Conservation (phyloP, 306 rosid species). For the Alnus rubra region DNA sequence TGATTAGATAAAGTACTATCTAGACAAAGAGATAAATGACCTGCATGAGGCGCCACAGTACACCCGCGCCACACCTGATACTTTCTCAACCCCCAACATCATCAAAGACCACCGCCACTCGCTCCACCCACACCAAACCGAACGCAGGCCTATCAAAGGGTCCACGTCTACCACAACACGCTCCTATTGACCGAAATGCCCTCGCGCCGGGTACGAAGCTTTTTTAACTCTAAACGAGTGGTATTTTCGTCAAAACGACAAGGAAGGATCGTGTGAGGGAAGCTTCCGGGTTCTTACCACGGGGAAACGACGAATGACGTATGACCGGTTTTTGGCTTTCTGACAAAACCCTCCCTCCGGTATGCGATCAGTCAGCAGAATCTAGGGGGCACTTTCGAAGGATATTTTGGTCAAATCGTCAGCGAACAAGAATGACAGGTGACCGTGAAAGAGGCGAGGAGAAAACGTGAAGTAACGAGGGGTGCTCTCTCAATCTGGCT, state of each 20-base stretch:
- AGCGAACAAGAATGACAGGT: slow-evolving; percentile 21
- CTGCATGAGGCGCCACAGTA: neutral
- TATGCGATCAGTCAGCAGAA: neutral
- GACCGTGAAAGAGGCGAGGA: slow-evolving; percentile 38
- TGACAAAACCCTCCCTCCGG: slow-evolving; percentile 23
- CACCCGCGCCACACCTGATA: slow-evolving; percentile 1
- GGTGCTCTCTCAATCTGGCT: slow-evolving; percentile 22
- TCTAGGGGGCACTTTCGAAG: slow-evolving; percentile 1
- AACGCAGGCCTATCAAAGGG: neutral
- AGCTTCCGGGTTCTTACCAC: slow-evolving; percentile 1
- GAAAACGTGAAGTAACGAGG: slow-evolving; percentile 37
- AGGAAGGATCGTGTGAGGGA: slow-evolving; percentile 3
- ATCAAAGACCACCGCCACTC: neutral
- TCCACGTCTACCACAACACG: neutral
- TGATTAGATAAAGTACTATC: neutral
- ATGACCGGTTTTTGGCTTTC: neutral
- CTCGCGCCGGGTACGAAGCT: neutral
- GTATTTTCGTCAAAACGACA: slow-evolving; percentile 7
- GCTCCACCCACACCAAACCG: neutral
- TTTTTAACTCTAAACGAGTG: slow-evolving; percentile 2
- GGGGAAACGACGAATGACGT: neutral
- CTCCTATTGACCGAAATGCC: slow-evolving; percentile 36
- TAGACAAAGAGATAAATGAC: neutral
- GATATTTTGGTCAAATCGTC: slow-evolving; percentile 41
- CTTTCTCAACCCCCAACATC: neutral